These are phyloP conservation scores for Amoebophrya sp. DNA, from an alignment of 169 alveolate species.

Conservation along the genomic window DNA sequence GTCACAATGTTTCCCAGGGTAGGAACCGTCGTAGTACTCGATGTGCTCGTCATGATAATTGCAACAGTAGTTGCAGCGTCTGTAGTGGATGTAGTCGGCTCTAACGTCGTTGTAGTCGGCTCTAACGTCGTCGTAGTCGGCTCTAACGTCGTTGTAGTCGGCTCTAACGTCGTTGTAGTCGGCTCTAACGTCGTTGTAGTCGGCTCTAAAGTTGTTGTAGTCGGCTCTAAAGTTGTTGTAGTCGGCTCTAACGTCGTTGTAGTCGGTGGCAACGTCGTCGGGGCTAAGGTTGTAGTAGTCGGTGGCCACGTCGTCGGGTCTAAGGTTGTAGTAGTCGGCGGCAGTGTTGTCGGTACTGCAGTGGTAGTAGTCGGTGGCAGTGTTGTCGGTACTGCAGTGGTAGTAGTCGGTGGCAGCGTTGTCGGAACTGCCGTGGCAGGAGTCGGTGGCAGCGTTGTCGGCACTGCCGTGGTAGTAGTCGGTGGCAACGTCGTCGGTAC, in stretches of 20 bases:
- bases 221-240: not conserved
- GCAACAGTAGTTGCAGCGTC: not conserved
- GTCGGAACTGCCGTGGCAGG: no score
- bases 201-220: not conserved
- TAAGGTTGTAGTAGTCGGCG: not conserved
- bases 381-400: not conserved
- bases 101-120: not conserved
- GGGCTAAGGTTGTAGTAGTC: not conserved
- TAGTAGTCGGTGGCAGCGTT: no score
- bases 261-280: not conserved
- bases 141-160: not conserved
- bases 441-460: no score
- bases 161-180: not conserved
- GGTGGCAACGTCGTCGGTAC: no score
- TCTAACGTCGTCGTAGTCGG: not conserved
- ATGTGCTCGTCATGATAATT: not conserved
- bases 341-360: not conserved
- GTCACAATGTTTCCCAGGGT: not conserved
- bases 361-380: not conserved
- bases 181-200: not conserved
- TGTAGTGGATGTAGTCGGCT: not conserved
- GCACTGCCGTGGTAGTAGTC: no score
- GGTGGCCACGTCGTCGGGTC: not conserved
- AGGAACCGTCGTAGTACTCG: not conserved
- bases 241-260: not conserved